Evolutionary conservation across 306 rosid genomes (phyloP), one percentile per base, ranked within the genome.

Genomic region (Alnus glutinosa): DNA sequence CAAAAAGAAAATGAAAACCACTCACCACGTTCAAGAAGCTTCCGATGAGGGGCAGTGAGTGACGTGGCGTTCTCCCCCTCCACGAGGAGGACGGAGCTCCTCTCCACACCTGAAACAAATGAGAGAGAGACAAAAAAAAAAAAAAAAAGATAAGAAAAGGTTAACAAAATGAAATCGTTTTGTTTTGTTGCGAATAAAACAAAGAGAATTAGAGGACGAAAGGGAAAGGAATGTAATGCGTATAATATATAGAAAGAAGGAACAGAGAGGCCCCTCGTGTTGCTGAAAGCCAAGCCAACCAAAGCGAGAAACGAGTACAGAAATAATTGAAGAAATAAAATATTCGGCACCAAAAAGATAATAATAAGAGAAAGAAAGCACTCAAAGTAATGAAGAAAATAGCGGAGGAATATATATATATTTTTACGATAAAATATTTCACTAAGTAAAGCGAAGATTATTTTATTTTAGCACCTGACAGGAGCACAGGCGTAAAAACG

Each of bases 21-120:
- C 37, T 6, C 88, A 69, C 82, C 69, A 32, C 46, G 83, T 77
- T 75, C 50, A 37, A 88, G 89, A 72, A 95, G 98, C 72, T 88
- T 95, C 51, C 99, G 97, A 84, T 90, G 96, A 4, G 88, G 51
- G 8, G 15, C 18, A 19, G 44, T 36, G 11, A 73, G 44, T 15
- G 80, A 44, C 15, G 80, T 44, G 66, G 1, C 42, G 68, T 63
- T 86, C 46, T n/a, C 50, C 30, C 67, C 79, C 46, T 73, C 75
- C 2, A 39, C 14, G 16, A 68, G 28, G 12, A 68, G 0, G 2
- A 19, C 9, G 72, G 46, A 11, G 57, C 34, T 51, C 18, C 10
- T 9, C 74, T 4, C 42, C 4, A 52, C 39, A 68, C 79, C 97
- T 90, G 84, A 23, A 63, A 16, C 4, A 5, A 47, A 28, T 12